Base-by-base conservation (phyloP, 257 asterid genomes). In the Capsicum chinense region DNA sequence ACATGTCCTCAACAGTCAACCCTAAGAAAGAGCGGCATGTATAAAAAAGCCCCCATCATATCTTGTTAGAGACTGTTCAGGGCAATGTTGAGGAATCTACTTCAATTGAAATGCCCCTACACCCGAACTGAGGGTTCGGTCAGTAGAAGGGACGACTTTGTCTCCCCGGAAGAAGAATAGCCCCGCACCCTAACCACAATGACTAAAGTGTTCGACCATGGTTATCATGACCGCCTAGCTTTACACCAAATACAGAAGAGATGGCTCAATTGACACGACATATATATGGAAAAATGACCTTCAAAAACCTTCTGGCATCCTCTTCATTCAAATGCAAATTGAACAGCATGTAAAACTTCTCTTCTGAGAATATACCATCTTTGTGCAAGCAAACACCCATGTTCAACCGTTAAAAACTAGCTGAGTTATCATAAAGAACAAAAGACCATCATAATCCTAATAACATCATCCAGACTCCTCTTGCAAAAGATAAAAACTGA, bases 161-260 rank as follows among this genome's bases (percentile, higher is more conserved):
- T 21, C 21, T 21, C 21, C 21, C 21, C 21, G 21, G 21, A 21
- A 21, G 21, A 21, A 21, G 21, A 21, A 21, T 21, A 21, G 21
- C 21, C 26, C 26, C 26, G 26, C 26, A 0, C 26, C 26, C 33
- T 26, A 26, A 26, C 33, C 33, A 26, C 9, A 47, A 71, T 17
- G 57, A 54, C 58, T 19, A 6, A 13, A 71, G 56, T 0, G n/a
- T 10, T 44, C 16, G 9, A 64, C 17, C 39, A 64, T 6, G 44
- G 44, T 64, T 64, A 17, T 64, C 70, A 26, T 12, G 44, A 64
- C 26, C 44, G 9, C 70, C 39, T 71, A 71, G 57, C 58, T 47
- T 71, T 71, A 66, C 48, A 44, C 79, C 79, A 71, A 57, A 71
- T 47, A 71, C 37, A 71, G 56, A 71, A 44, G 79, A 71, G 79